These are phyloP conservation scores for Picea mariana DNA, from an alignment of 83 land plant genomes.

Conservation along the genomic window DNA sequence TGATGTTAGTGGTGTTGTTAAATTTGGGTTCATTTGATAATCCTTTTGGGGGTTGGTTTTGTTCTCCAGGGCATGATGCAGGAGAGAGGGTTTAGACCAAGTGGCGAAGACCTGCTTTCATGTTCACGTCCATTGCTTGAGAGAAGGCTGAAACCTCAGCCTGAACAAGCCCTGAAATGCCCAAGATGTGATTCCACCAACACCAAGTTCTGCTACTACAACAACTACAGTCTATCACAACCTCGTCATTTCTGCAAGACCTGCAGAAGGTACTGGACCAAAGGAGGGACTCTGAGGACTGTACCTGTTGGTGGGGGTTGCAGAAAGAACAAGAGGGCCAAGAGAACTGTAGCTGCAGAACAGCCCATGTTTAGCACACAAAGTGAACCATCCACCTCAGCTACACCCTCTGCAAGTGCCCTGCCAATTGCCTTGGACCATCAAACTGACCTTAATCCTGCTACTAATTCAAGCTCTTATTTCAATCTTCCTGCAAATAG, in stretches of 20 bases:
- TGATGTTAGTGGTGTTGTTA: not conserved
- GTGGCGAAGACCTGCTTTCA: constrained; percentile 8
- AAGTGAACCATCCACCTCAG: constrained; percentile 7
- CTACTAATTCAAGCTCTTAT: constrained; percentile 3
- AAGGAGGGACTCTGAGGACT: constrained; percentile 41
- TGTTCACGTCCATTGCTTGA: constrained; percentile 24
- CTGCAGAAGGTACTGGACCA: constrained; percentile 19
- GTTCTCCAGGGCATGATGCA: constrained; percentile 15
- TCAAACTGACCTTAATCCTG: constrained; percentile 1
- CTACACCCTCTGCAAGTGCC: constrained; percentile 15
- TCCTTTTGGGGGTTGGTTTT: not conserved
- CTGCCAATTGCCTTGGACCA: not conserved
- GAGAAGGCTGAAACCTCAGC: constrained; percentile 32
- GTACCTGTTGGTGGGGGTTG: constrained; percentile 47
- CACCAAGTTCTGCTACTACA: constrained; percentile 24
- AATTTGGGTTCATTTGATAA: not conserved
- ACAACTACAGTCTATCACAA: constrained; percentile 14
- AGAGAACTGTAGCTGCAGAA: constrained; percentile 3
- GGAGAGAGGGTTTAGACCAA: constrained; percentile 8
- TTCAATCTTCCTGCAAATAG: not conserved
- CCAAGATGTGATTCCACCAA: constrained; percentile 13
- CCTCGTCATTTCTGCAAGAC: constrained; percentile 19
- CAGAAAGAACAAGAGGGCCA: constrained; percentile 38
- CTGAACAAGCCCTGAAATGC: constrained; percentile 40
- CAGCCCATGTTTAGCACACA: not conserved